Base-by-base conservation (phyloP, 768 basidiomycete genomes). In the Termitomyces sp. region DNA sequence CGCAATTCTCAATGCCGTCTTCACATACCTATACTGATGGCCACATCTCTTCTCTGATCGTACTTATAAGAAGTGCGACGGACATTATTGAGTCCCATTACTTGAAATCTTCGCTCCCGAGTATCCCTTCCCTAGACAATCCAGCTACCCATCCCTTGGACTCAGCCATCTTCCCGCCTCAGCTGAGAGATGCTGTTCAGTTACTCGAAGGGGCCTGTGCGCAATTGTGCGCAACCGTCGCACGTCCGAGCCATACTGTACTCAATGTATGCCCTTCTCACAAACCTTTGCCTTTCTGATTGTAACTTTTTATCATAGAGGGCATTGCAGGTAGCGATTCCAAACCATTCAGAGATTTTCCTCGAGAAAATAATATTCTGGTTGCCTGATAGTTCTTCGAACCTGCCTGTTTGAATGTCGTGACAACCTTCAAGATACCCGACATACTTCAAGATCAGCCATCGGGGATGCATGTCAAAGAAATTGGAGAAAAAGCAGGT, bases 361-460 rank as follows among this genome's bases (percentile, higher is more conserved):
- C 38, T 2, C 15, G 41, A 29, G 35, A 18, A 11, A 40, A n/a
- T n/a, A n/a, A 23, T 36, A 15, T 39, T 7, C 1, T 29, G n/a
- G 5, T 12, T 13, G 38, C 11, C 33, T n/a, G 35, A 5, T 18
- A 73, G 69, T 58, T 64, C 33, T 64, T 64, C 31, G 71, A 71
- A 53, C 66, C 69, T 13, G 66, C 68, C 5, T 71, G 69, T 31
- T 52, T 76, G n/a, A 65, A 66, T n/a, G 70, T 75, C 16, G 74
- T 64, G 5, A 52, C 68, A 20, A 61, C 67, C 18, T 68, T 70
- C 41, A 69, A 68, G 46, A 66, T 78, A 31, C 64, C 78, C 0
- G 76, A 78, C 51, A 60, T 67, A 18, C 67, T 79, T 31, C 53
- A 63, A 11, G 64, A 68, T 23, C 58, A 66, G 35, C 70, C 73